Conservation (phyloP, 306 rosid genomes). For the Begonia loranthoides region DNA sequence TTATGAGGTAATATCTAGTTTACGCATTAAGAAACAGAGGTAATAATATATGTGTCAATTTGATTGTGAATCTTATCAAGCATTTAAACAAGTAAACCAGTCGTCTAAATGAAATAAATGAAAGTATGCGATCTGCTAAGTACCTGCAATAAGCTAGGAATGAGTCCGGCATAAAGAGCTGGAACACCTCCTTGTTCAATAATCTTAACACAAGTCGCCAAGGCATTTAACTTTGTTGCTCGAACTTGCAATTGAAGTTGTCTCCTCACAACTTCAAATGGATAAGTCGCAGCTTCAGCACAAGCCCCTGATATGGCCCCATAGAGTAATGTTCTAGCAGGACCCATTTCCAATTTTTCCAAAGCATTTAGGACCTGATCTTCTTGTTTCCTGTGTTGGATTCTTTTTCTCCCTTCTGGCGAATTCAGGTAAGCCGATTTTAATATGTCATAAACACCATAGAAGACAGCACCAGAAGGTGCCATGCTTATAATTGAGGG, state of each 20-base stretch:
- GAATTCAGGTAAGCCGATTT: conserved; percentile 79
- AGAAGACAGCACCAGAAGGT: conserved; percentile 92
- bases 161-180: conserved; percentile 84
- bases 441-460: conserved; percentile 84
- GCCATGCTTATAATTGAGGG: conserved; percentile 97
- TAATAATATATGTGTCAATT: no score
- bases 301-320: conserved; percentile 93
- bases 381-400: conserved; percentile 42
- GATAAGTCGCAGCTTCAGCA: conserved; percentile 92
- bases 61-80: no score
- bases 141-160: conserved; percentile 87
- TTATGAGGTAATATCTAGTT: no score
- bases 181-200: conserved; percentile 76
- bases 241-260: conserved; percentile 87
- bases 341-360: conserved; percentile 86
- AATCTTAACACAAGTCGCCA: conserved; percentile 64
- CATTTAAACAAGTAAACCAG: neutral
- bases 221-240: conserved; percentile 46
- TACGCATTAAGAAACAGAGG: no score
- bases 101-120: neutral
- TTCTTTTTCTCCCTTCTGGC: conserved; percentile 75
- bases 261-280: conserved; percentile 95
- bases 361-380: conserved; percentile 67
- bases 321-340: conserved; percentile 57
- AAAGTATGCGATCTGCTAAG: conserved; percentile 7